phyloP scores from a whole-genome alignment of 2,329 filamentous ascomycete genomes.

The Fusarium camptoceras region DNA sequence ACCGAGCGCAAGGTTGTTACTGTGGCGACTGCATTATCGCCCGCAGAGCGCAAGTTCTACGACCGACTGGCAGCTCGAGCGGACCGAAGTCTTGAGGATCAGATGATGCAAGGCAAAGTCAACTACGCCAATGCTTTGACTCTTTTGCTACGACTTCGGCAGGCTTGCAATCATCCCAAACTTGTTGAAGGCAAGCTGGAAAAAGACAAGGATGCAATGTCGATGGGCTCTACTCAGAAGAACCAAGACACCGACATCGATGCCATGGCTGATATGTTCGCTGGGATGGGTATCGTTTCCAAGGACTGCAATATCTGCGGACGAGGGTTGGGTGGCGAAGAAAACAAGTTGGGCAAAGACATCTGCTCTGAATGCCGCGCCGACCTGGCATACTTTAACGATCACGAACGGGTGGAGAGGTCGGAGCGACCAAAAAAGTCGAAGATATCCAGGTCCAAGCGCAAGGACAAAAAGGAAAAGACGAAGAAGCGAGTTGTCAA shows the following conservation, averaged over 20 bases:
- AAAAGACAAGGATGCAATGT: conserved; percentile 87
- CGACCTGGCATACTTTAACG: conserved; percentile 75
- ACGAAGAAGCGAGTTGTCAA: conserved; percentile 26
- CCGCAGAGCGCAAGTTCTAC: conserved; percentile 87
- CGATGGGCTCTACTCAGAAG: conserved; percentile 68
- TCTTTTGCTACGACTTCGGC: conserved; percentile 86
- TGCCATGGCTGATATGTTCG: conserved; percentile 86
- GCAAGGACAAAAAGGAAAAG: conserved; percentile 34
- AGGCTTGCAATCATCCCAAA: conserved; percentile 94
- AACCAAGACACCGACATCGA: conserved; percentile 76
- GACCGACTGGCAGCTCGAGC: conserved; percentile 84
- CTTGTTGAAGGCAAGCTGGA: conserved; percentile 87
- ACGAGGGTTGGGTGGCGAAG: conserved; percentile 68
- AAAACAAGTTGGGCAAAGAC: conserved; percentile 55
- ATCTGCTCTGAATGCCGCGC: conserved; percentile 79
- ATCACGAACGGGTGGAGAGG: conserved; percentile 58
- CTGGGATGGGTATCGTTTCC: conserved; percentile 80
- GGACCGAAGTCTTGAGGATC: conserved; percentile 80
- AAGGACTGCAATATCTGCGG: conserved; percentile 90
- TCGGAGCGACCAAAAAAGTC: conserved; percentile 51
- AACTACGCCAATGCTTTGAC: conserved; percentile 96
- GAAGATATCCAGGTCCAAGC: conserved; percentile 34
- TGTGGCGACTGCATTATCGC: conserved; percentile 80
- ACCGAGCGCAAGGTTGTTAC: conserved; percentile 90
- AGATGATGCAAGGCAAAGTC: conserved; percentile 85